Evolutionary conservation across 768 basidiomycete genomes (phyloP).

Genomic region (Boletus vinaceobasis): DNA sequence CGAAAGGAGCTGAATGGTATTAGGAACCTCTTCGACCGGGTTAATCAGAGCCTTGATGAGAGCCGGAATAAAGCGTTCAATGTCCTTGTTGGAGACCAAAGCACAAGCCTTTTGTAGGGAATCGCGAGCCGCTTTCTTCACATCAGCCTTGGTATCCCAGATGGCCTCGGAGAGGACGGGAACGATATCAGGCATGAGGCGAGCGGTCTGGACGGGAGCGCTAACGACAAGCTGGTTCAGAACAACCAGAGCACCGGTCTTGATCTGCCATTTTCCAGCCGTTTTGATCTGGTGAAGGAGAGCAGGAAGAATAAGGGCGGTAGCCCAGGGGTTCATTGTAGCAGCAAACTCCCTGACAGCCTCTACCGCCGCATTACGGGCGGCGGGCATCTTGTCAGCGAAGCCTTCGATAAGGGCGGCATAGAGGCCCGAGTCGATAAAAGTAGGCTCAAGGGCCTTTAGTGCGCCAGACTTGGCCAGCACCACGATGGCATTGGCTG

Average conservation of each 20-base stretch:
- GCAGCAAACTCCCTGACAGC: constrained; percentile 75
- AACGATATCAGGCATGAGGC: constrained; percentile 91
- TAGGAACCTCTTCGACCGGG: constrained; percentile 98
- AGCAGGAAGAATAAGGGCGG: constrained; percentile 75
- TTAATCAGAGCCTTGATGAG: constrained; percentile 97
- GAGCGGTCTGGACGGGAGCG: constrained; percentile 79
- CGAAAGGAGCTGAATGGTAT: constrained; percentile 91
- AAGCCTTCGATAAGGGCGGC: constrained; percentile 85
- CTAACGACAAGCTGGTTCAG: constrained; percentile 85
- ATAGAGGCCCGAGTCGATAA: constrained; percentile 85
- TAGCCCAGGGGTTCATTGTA: constrained; percentile 86
- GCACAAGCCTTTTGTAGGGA: constrained; percentile 93
- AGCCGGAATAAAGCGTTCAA: constrained; percentile 94
- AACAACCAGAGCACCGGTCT: constrained; percentile 79
- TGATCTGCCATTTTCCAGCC: constrained; percentile 96
- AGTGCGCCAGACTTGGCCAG: constrained; percentile 69
- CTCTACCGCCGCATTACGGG: constrained; percentile 79
- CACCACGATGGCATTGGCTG: constrained; percentile 64
- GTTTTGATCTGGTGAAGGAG: constrained; percentile 93
- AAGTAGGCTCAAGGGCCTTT: constrained; percentile 83
- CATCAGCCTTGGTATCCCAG: constrained; percentile 98
- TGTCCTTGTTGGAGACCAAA: constrained; percentile 97
- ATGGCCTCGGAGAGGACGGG: constrained; percentile 93
- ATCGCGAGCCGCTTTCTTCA: constrained; percentile 97
- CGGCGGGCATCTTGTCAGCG: constrained; percentile 91